These are phyloP conservation scores for Tylopilus rubrobrunneus DNA, from an alignment of 768 basidiomycete species.

Conservation along the genomic window DNA sequence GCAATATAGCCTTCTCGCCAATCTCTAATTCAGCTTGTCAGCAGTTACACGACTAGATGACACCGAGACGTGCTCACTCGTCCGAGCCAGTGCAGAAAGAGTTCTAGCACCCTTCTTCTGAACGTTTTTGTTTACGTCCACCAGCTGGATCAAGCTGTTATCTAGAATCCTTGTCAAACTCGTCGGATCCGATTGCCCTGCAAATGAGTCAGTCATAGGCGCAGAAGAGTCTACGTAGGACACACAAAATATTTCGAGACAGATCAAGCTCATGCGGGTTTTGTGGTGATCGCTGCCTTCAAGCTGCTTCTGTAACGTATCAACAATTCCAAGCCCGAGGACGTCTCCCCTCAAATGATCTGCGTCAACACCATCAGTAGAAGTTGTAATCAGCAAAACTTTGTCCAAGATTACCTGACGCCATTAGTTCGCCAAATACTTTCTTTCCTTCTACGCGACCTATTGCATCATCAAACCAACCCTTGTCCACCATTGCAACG, in stretches of 20 bases:
- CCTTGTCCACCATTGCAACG: conserved; percentile 6
- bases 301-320: not conserved
- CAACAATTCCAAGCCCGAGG: not conserved
- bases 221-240: not conserved
- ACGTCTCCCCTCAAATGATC: not conserved
- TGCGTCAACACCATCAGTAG: not conserved
- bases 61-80: not conserved
- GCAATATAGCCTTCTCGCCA: not conserved
- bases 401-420: not conserved
- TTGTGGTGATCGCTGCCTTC: not conserved
- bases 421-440: conserved; percentile 3
- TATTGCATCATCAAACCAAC: conserved; percentile 12
- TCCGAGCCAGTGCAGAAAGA: conserved; percentile 5
- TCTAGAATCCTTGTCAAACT: not conserved
- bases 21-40: not conserved
- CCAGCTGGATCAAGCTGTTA: not conserved
- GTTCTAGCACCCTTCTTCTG: not conserved
- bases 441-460: conserved; percentile 6
- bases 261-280: conserved; percentile 2
- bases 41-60: not conserved
- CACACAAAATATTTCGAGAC: conserved; percentile 1
- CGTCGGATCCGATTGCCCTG: not conserved
- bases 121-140: not conserved
- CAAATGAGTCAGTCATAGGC: not conserved
- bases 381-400: not conserved